Evolutionary conservation across 1,284 basidiomycete genomes (phyloP), one percentile per base, ranked within the genome.

Genomic region (Rhodotorula sp.): DNA sequence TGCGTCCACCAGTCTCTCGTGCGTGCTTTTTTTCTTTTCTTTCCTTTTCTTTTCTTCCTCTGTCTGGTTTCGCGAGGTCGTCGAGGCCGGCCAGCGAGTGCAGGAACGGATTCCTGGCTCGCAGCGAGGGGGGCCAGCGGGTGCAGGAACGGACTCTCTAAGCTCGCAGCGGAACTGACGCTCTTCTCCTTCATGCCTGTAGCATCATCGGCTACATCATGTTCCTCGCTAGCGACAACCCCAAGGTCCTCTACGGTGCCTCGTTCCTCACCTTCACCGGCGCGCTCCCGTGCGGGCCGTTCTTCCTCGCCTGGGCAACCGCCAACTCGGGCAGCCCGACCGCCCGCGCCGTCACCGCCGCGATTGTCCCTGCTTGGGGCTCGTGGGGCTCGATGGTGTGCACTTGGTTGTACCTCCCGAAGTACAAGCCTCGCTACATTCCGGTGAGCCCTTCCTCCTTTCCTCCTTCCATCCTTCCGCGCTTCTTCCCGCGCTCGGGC

Each of bases 181-280:
- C 44, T 62, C 57, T 61, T 34, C 51, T 50, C 41, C 34, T 36
- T 69, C 41, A 44, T 46, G 15, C 48, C 48, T 7, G 48, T 44
- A 44, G 63, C 51, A 25, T 55, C 13, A 41, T 64, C 54, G 73
- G 76, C 19, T 78, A 76, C 67, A 72, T 72, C 46, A 72, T 78
- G 57, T 78, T 79, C 64, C 55, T 77, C 32, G 67, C 69, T 1
- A 53, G 53, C 2, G 50, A 39, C 29, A 66, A 72, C 48, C 64
- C 64, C 9, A 63, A 73, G 12, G 66, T 72, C 3, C 72, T 77
- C 3, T 79, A 76, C 66, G 73, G 63, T 27, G 71, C 71, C 21
- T 58, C 72, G 6, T 77, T 78, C 75, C 61, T 78, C 25, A 76
- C 75, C 0, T 76, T 72, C 51, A 71, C 71, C 1, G 76, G 72